Percentiles rank a stretch among this genome's conserved stretches.
phyloP scores from a whole-genome alignment of 2,329 filamentous ascomycete species.

The Colletotrichum theobromicola region DNA sequence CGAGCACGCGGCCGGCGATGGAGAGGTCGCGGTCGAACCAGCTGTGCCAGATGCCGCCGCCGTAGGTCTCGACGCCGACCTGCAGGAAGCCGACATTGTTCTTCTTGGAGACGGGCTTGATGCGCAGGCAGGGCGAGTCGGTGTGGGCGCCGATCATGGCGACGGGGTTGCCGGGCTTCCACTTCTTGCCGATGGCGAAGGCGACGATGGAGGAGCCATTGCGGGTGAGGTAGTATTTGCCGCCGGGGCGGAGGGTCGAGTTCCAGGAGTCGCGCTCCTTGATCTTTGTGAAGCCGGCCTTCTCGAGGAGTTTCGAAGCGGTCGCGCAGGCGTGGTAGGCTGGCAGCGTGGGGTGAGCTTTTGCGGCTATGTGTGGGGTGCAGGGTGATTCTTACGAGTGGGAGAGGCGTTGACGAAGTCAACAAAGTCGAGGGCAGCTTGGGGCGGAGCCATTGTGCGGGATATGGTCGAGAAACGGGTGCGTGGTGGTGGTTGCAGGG shows the following conservation, averaged over 20 bases:
- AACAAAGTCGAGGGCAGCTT: constrained; percentile 80
- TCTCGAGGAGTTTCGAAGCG: constrained; percentile 75
- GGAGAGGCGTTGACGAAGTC: constrained; percentile 95
- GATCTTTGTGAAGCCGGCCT: constrained; percentile 86
- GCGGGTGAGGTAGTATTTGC: constrained; percentile 95
- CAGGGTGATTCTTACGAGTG: constrained; percentile 68
- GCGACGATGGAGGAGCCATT: constrained; percentile 92
- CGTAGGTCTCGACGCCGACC: constrained; percentile 95
- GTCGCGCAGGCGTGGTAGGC: constrained; percentile 93
- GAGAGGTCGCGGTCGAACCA: constrained; percentile 97
- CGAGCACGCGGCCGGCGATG: constrained; percentile 87
- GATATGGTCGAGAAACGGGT: constrained; percentile 32
- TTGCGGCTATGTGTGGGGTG: constrained; percentile 22
- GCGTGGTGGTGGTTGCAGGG: neutral
- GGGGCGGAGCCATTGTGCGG: constrained; percentile 55
- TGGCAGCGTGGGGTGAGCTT: constrained; percentile 39
- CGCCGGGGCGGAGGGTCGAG: constrained; percentile 78
- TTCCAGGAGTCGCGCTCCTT: constrained; percentile 92
- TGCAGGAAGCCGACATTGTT: constrained; percentile 86
- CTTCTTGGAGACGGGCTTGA: constrained; percentile 96
- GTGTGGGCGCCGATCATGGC: constrained; percentile 96
- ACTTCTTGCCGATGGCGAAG: constrained; percentile 89
- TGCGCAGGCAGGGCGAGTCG: constrained; percentile 87
- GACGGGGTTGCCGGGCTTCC: constrained; percentile 89
- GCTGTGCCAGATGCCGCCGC: constrained; percentile 95